Percentiles rank a stretch among this genome's conserved stretches.
Evolutionary conservation across 208 protist genomes (phyloP).

Genomic region (Lotmaria passim): DNA sequence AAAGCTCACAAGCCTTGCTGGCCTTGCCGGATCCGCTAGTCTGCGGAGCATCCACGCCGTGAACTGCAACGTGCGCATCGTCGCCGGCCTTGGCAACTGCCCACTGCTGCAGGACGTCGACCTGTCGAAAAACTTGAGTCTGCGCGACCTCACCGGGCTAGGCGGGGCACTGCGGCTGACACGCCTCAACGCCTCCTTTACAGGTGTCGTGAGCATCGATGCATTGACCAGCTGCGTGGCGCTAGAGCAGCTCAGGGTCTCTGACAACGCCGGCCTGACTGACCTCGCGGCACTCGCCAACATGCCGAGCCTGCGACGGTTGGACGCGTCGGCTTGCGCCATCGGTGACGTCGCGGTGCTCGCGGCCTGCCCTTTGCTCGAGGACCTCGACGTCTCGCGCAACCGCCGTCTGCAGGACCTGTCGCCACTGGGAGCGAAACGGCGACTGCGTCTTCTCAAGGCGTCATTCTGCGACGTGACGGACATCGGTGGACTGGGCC

Average conservation of each 20-base stretch:
- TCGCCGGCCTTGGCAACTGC: background rate
- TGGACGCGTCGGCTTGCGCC: slow-evolving; percentile 12
- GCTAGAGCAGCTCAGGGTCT: slow-evolving; percentile 5
- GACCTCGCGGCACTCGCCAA: background rate
- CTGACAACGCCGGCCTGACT: slow-evolving; percentile 4
- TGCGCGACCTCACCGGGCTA: background rate
- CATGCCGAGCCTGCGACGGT: slow-evolving; percentile 3
- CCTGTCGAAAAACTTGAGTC: slow-evolving; percentile 1
- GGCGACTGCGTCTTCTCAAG: slow-evolving; percentile 8
- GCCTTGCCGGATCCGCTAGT: background rate
- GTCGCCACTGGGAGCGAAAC: slow-evolving; percentile 7
- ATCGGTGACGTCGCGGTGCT: background rate
- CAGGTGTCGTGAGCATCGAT: slow-evolving; percentile 1
- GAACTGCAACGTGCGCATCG: slow-evolving; percentile 6
- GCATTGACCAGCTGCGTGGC: slow-evolving; percentile 3
- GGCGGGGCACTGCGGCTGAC: background rate
- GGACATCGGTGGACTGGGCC: slow-evolving; percentile 11
- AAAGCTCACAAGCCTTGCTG: background rate
- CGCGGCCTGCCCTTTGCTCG: slow-evolving; percentile 5
- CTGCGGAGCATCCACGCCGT: background rate
- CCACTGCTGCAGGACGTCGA: slow-evolving; percentile 3
- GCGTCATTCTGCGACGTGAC: slow-evolving; percentile 15
- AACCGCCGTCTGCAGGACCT: slow-evolving; percentile 9
- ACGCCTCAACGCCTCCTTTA: slow-evolving; percentile 5
- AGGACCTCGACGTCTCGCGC: slow-evolving; percentile 14